These are phyloP conservation scores for Coemansia sp. DNA, from an alignment of 192 early-diverging fungal species.

Conservation along the genomic window DNA sequence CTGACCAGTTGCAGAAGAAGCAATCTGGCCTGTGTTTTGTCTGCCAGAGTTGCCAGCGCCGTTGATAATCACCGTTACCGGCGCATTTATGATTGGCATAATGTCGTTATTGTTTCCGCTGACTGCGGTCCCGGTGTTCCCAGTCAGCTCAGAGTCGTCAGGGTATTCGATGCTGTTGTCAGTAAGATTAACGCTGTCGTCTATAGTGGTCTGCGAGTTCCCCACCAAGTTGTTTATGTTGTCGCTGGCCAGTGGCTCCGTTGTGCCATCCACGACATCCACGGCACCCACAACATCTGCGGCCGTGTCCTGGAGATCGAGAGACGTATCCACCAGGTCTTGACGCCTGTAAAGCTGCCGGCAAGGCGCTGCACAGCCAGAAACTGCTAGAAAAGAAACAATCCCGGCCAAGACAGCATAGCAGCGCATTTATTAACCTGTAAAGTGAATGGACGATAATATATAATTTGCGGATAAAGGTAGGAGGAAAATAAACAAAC, in stretches of 20 bases:
- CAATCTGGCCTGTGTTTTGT: not conserved
- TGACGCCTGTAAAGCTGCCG: not conserved
- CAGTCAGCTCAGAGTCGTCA: constrained; percentile 37
- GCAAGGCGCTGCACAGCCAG: not conserved
- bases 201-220: constrained; percentile 37
- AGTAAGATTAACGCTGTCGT: constrained; percentile 32
- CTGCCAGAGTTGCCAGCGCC: not conserved
- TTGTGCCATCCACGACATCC: constrained; percentile 1
- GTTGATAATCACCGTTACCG: constrained; percentile 49
- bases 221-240: constrained; percentile 26
- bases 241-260: not conserved
- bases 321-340: not conserved
- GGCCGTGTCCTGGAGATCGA: not conserved
- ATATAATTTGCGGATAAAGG: not conserved
- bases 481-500: not conserved
- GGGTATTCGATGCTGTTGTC: constrained; percentile 34
- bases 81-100: constrained; percentile 53
- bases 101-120: constrained; percentile 52
- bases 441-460: not conserved
- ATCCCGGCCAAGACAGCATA: not conserved
- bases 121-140: constrained; percentile 45
- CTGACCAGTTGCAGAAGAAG: not conserved
- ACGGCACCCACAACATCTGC: not conserved
- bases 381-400: not conserved
- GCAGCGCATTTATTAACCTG: not conserved